Evolutionary conservation across 345 rosid species (phyloP).

Genomic region (Draba incana): DNA sequence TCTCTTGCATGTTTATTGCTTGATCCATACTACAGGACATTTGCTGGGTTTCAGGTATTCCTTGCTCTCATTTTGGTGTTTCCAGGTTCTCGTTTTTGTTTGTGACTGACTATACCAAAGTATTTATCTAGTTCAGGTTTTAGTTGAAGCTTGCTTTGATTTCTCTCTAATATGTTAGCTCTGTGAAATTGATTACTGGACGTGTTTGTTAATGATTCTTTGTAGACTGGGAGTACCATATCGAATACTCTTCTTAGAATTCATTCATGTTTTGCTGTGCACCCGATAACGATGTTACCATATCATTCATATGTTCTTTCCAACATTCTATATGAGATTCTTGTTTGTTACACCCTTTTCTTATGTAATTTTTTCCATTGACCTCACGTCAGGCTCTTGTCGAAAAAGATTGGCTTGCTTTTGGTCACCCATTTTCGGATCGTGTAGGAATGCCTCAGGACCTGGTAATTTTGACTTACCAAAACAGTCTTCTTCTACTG

Average conservation of each 20-base stretch:
- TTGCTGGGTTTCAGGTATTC: conserved; percentile 91
- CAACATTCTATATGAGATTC: conserved; percentile 6
- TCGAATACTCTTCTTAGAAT: not conserved
- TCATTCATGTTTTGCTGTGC: conserved; percentile 4
- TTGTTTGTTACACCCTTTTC: conserved; percentile 26
- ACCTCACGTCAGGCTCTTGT: conserved; percentile 68
- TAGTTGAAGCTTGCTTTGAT: conserved; percentile 21
- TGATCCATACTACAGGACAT: conserved; percentile 96
- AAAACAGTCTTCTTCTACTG: conserved; percentile 69
- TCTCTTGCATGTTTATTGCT: conserved; percentile 90
- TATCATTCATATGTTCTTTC: conserved; percentile 16
- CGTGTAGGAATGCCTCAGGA: conserved; percentile 95
- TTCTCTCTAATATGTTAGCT: conserved; percentile 14
- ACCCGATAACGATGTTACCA: not conserved
- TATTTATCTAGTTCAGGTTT: conserved; percentile 13
- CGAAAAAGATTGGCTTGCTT: conserved; percentile 99
- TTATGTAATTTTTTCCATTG: conserved; percentile 25
- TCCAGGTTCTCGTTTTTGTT: conserved; percentile 21
- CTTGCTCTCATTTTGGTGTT: conserved; percentile 29
- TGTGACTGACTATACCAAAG: not conserved
- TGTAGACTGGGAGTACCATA: conserved; percentile 14
- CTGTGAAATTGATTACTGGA: conserved; percentile 1
- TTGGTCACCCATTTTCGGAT: conserved; percentile 97
- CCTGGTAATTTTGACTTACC: conserved; percentile 63
- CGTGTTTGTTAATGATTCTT: not conserved